A percentile compares a stretch with the other conserved stretches of the same genome.
phyloP scores from a whole-genome alignment of 257 asterid genomes.

The Perilla frutescens region DNA sequence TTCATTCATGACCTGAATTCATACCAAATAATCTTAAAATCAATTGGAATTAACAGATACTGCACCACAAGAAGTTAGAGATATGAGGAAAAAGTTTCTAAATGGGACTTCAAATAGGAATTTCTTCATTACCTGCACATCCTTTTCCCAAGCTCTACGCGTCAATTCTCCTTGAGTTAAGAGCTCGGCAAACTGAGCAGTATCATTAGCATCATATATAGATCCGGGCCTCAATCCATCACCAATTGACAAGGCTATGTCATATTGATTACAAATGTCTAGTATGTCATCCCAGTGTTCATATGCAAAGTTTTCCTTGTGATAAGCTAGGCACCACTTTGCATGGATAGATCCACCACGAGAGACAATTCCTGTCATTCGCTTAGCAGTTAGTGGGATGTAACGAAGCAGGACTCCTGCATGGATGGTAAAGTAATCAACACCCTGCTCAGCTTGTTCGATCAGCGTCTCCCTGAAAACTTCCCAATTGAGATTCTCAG shows the following conservation, averaged over 20 bases:
- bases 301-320: conserved; percentile 91
- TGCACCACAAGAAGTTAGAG: neutral
- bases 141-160: conserved; percentile 95
- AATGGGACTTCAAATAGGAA: neutral
- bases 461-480: conserved; percentile 86
- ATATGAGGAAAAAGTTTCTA: neutral
- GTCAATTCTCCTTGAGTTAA: conserved; percentile 95
- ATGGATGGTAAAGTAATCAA: conserved; percentile 93
- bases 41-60: no score
- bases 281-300: conserved; percentile 98
- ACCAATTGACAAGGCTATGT: conserved; percentile 87
- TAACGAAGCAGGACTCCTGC: conserved; percentile 95
- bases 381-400: conserved; percentile 87
- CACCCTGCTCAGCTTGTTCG: conserved; percentile 99
- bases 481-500: conserved; percentile 93
- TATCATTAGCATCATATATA: conserved; percentile 91
- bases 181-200: conserved; percentile 96
- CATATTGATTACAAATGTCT: conserved; percentile 92
- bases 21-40: neutral
- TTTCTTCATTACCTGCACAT: conserved; percentile 72
- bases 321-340: conserved; percentile 96
- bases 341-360: conserved; percentile 99
- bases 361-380: conserved; percentile 95
- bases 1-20: conserved; percentile 86
- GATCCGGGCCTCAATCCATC: conserved; percentile 99